Base-by-base conservation (phyloP, 768 basidiomycete genomes). In the Pleurotus djamor region DNA sequence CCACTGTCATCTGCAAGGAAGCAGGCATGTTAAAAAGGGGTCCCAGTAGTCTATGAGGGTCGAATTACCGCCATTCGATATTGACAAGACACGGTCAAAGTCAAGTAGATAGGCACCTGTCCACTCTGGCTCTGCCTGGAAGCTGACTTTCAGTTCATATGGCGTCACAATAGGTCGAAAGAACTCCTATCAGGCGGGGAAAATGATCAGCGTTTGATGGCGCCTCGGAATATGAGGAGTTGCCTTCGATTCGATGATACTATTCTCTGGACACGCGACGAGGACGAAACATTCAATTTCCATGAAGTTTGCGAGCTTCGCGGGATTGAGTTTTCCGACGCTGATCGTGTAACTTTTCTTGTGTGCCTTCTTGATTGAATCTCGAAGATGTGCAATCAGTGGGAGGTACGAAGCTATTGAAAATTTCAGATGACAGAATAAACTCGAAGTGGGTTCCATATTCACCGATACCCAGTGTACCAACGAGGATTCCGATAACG, bases 211-310 rank as follows among this genome's bases (percentile, higher is more conserved):
- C 35, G 57, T 12, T 16, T 16, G 16, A n/a, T 12, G 3, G 9
- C 32, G 4, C 21, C 13, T 43, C 41, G 33, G 12, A 34, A 4
- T 13, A 37, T 5, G 3, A 9, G 38, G 5, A 65, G 71, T 5
- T 44, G 82, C 88, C 75, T 89, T 90, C 4, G 86, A 80, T 17
- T 92, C 90, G 37, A 89, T 78, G 28, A 98, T 68, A 55, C 89
- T 92, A 65, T 96, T 96, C 70, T 99, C 96, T 0, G 89, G 90
- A 71, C 97, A 99, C 2, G 96, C 96, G 3, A 97, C 92, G 59
- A 97, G 80, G 14, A 98, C 89, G 67, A 94, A 98, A 66, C 95
- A 96, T 68, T 98, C 96, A 51, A 99, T 88, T 70, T 98, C 96
- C 67, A 91, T 82, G 71, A 98, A 98, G 72, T 98, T 99, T 7